Conservation (phyloP, 2,329 filamentous ascomycete species). For the Teratosphaeria zuluensis region DNA sequence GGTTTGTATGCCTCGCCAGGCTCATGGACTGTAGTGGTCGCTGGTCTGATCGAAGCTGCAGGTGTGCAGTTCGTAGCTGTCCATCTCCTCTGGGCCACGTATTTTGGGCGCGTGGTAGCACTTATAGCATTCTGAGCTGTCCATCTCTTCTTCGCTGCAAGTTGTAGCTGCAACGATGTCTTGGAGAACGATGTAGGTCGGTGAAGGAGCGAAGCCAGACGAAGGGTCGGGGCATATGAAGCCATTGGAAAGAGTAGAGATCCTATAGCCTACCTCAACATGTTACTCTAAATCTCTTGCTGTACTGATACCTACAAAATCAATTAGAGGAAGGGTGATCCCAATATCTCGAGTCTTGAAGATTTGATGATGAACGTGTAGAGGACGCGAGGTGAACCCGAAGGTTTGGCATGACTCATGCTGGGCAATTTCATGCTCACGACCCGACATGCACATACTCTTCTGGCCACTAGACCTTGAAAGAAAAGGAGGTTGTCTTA, state of each 20-base stretch:
- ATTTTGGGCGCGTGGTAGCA: background rate
- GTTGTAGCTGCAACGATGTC: slow-evolving; percentile 12
- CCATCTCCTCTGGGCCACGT: background rate
- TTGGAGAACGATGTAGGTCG: slow-evolving; percentile 9
- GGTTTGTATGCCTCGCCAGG: slow-evolving; percentile 45
- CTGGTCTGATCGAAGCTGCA: background rate
- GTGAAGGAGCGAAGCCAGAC: slow-evolving; percentile 6
- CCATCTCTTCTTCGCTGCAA: slow-evolving; percentile 6
- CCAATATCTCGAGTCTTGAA: background rate
- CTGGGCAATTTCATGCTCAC: too few relatives aligned
- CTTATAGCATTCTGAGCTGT: background rate
- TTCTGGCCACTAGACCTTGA: too few relatives aligned
- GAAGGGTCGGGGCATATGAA: slow-evolving; percentile 8
- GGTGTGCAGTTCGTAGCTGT: background rate
- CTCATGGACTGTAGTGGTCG: background rate
- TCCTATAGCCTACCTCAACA: slow-evolving; percentile 11
- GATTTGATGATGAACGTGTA: background rate
- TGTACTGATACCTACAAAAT: background rate
- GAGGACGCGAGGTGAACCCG: background rate
- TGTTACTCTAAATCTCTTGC: background rate
- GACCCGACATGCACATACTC: too few relatives aligned
- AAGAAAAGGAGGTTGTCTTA: too few relatives aligned
- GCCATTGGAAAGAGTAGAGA: slow-evolving; percentile 1
- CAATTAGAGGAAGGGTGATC: background rate
- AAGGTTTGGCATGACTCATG: background rate